Conservation (phyloP, 495 filamentous ascomycete species). For the Xylaria scruposa region DNA sequence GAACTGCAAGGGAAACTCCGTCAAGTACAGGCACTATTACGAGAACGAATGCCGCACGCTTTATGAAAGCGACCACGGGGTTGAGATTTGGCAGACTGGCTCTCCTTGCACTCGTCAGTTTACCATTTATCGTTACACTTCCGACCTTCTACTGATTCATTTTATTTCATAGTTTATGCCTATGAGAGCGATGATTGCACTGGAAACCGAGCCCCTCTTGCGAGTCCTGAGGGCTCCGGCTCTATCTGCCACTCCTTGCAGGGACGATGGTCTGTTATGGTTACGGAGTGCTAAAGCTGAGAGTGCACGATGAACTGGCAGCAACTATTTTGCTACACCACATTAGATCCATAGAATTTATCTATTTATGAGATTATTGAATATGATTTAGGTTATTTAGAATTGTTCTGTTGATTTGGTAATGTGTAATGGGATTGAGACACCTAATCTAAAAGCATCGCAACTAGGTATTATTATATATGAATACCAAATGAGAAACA, state of each 20-base stretch:
- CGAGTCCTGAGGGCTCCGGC: background rate
- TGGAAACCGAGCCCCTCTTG: background rate
- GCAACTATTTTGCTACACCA: too few relatives aligned
- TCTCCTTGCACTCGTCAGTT: background rate
- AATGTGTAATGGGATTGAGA: too few relatives aligned
- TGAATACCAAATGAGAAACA: too few relatives aligned
- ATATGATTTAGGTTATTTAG: too few relatives aligned
- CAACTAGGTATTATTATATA: too few relatives aligned
- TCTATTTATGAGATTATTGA: too few relatives aligned
- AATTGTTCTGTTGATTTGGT: too few relatives aligned
- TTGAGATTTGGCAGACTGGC: background rate
- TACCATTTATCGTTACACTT: background rate
- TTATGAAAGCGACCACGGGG: background rate
- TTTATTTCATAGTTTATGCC: background rate
- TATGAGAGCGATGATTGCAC: background rate
- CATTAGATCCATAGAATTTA: too few relatives aligned
- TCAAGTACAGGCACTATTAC: background rate
- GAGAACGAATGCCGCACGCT: background rate
- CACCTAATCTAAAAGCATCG: too few relatives aligned
- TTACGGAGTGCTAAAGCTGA: background rate
- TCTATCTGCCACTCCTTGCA: background rate
- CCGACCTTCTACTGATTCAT: too few relatives aligned
- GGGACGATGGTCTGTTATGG: background rate
- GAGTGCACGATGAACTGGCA: too few relatives aligned
- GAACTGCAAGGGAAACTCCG: background rate